Base-by-base conservation (phyloP, 2,329 filamentous ascomycete species). In the Colletotrichum cereale region DNA sequence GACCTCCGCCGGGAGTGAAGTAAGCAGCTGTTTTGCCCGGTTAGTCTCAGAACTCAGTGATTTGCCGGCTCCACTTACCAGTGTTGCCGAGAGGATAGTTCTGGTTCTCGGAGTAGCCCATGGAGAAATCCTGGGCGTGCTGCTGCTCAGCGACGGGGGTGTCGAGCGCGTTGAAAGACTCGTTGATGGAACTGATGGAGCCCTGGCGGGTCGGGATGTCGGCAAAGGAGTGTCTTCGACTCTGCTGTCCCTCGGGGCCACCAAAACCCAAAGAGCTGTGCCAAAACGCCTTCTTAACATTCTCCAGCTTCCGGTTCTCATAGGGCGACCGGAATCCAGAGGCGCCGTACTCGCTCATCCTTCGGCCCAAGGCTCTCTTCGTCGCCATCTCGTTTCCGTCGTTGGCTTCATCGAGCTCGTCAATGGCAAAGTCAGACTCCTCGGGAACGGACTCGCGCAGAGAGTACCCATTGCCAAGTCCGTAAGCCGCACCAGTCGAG, bases 221-320 rank as follows among this genome's bases (percentile, higher is more conserved):
- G 62, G 90, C 93, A 78, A 96, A 94, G 1, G 93, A 96, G 80
- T 96, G 93, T 36, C 93, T 90, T 71, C 93, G 88, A 76, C 92
- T 94, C 76, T 95, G 92, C 16, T 91, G 89, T 38, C 90, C 84
- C 72, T 93, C 91, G 5, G 84, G 85, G 21, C 87, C 86, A 55
- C 88, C 87, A 78, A 93, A 92, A 1, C 89, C 90, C n/a, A 91
- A 85, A 7, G 90, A 90, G 75, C 88, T 92, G 74, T 93, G 91
- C 92, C 92, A 95, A 73, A 89, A 88, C 5, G 87, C 89, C 76
- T 89, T 91, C 80, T 91, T 92, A 11, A 92, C 84, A 74, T 87
- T 90, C 72, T 92, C 90, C 12, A 89, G 78, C 75, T 91, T 91
- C 67, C 89, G 85, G 68, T 88, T 89, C 73, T 92, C 90, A 62